Conservation (phyloP, 495 filamentous ascomycete genomes). For the Tuber brumale region DNA sequence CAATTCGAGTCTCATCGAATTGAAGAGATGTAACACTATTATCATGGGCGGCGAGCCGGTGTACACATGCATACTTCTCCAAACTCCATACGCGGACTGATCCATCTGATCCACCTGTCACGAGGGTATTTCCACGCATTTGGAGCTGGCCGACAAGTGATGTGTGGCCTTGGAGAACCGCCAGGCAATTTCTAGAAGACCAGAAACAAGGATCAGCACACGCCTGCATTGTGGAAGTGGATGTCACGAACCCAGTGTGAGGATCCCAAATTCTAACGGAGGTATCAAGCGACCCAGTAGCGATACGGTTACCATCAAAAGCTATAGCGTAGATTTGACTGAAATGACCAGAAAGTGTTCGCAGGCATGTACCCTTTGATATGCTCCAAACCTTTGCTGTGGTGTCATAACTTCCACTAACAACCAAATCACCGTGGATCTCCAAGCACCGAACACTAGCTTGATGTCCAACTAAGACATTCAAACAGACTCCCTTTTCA, state of each 20-base stretch:
- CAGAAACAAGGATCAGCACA: neutral
- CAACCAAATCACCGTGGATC: slow-evolving; percentile 89
- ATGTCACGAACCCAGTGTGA: slow-evolving; percentile 61
- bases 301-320: slow-evolving; percentile 85
- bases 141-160: slow-evolving; percentile 96
- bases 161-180: slow-evolving; percentile 94
- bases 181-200: slow-evolving; percentile 61
- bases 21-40: slow-evolving; percentile 96
- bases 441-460: slow-evolving; percentile 93
- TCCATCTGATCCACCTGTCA: slow-evolving; percentile 93
- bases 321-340: slow-evolving; percentile 99
- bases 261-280: slow-evolving; percentile 97
- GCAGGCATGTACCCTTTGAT: slow-evolving; percentile 79
- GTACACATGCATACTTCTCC: slow-evolving; percentile 77
- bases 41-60: slow-evolving; percentile 93
- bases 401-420: slow-evolving; percentile 95
- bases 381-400: slow-evolving; percentile 97
- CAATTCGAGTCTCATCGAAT: slow-evolving; percentile 89
- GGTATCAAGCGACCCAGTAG: slow-evolving; percentile 95
- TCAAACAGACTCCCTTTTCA: slow-evolving; percentile 72
- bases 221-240: slow-evolving; percentile 10
- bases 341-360: slow-evolving; percentile 89
- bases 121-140: slow-evolving; percentile 86
- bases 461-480: slow-evolving; percentile 91
- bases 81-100: slow-evolving; percentile 94